Evolutionary conservation across 1,284 basidiomycete species (phyloP).

Genomic region (Abortiporus biennis): DNA sequence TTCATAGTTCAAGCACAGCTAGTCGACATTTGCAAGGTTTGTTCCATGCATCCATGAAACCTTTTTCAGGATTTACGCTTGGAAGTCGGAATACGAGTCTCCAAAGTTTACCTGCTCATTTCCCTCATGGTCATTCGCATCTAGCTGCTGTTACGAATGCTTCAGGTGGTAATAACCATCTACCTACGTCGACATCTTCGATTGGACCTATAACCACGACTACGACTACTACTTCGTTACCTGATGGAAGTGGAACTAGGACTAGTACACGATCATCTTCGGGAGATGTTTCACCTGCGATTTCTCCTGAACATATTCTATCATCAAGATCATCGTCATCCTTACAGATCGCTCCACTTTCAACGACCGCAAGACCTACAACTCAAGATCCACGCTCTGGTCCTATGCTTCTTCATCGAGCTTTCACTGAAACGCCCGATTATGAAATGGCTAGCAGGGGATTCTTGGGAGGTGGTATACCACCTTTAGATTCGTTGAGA

Average conservation of each 20-base stretch:
- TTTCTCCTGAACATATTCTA: no score
- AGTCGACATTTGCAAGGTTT: slow-evolving; percentile 46
- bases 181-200: slow-evolving; percentile 1
- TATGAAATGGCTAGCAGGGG: slow-evolving; percentile 78
- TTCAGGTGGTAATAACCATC: slow-evolving; percentile 1
- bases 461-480: slow-evolving; percentile 80
- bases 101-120: slow-evolving; percentile 22
- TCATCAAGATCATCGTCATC: no score
- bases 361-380: slow-evolving; percentile 15
- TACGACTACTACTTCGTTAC: neutral
- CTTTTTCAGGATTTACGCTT: slow-evolving; percentile 38
- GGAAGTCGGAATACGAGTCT: slow-evolving; percentile 30
- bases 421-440: slow-evolving; percentile 74
- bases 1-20: slow-evolving; percentile 43
- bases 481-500: slow-evolving; percentile 68
- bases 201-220: neutral
- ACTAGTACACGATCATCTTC: slow-evolving; percentile 8
- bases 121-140: slow-evolving; percentile 12
- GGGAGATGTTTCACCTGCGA: slow-evolving; percentile 6
- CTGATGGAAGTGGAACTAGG: slow-evolving; percentile 6
- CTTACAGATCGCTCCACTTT: slow-evolving; percentile 8
- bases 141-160: slow-evolving; percentile 7
- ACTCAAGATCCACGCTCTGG: slow-evolving; percentile 26
- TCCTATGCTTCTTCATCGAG: slow-evolving; percentile 44
- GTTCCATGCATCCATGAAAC: slow-evolving; percentile 59